Conservation (phyloP, 352 stramenopile genomes). For the Pythium apleroticum region DNA sequence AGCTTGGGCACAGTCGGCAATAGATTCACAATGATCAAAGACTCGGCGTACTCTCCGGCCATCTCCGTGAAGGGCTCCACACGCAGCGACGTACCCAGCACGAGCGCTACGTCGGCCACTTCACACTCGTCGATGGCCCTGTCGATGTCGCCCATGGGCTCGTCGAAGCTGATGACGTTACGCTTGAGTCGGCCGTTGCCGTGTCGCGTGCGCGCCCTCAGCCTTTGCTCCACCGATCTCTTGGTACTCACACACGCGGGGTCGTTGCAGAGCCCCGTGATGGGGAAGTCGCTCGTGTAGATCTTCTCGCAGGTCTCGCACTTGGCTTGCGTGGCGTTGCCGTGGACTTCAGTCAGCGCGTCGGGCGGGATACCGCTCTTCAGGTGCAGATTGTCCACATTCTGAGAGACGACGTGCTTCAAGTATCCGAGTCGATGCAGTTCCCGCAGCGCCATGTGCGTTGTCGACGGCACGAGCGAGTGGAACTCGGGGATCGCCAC, state of each 20-base stretch:
- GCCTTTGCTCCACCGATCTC: conserved; percentile 52
- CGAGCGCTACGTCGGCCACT: conserved; percentile 67
- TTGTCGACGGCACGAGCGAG: conserved; percentile 64
- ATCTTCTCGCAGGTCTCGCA: conserved; percentile 88
- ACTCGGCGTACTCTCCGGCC: conserved; percentile 71
- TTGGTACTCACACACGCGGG: conserved; percentile 64
- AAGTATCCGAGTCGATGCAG: conserved; percentile 70
- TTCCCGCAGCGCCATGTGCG: conserved; percentile 81
- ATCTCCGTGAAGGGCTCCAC: conserved; percentile 84
- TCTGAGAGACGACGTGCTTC: conserved; percentile 82
- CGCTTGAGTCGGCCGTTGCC: conserved; percentile 73
- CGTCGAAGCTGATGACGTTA: conserved; percentile 82
- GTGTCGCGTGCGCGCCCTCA: conserved; percentile 67
- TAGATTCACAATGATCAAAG: conserved; percentile 77
- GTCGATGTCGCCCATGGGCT: conserved; percentile 79
- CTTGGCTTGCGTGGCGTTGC: conserved; percentile 79
- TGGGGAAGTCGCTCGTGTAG: conserved; percentile 70
- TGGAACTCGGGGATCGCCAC: conserved; percentile 60
- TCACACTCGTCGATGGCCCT: conserved; percentile 79
- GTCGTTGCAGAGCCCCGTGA: conserved; percentile 69
- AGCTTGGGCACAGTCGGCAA: conserved; percentile 70
- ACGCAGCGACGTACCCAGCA: conserved; percentile 72
- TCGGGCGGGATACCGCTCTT: conserved; percentile 69
- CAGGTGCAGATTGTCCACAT: conserved; percentile 82
- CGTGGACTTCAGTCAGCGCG: conserved; percentile 74